Base-by-base conservation (phyloP, 176 grass and related monocot genomes). In the Lolium multiflorum region DNA sequence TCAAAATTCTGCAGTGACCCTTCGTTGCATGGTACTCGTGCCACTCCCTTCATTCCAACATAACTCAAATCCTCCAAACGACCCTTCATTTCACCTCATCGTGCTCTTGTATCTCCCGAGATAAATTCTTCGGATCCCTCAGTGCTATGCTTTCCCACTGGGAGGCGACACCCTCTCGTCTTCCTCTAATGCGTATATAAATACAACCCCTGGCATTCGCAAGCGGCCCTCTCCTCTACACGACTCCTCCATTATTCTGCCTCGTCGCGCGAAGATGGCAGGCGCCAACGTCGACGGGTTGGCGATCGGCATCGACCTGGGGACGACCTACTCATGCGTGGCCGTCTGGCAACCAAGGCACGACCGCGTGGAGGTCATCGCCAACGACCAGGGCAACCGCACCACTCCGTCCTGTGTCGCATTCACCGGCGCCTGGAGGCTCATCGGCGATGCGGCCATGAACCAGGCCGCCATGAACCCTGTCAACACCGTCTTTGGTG, bases 301-400 rank as follows among this genome's bases (percentile, higher is more conserved):
- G 80, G 95, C 95, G 22, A 98, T 98, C 61, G 95, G 95, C 62
- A 98, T 98, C 87, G 93, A 98, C 67, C 91, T 98, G 18, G 95
- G 95, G 62, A 95, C 95, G 16, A 97, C 92, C 43, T 98, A 98
- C 87, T 98, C 93, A 25, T 98, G 95, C 80, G 91, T 98, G 28
- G 94, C 91, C 37, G 94, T 97, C 20, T 98, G 95, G 95, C 95
- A n/a, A 0, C 70, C 20, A n/a, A n/a, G 3, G 70, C 70, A 73
- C 43, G 4, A 72, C 0, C 69, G 69, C 41, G 69, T 47, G 1
- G 69, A 72, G 69, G 20, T 72, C 20, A 46, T 72, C 11, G 18
- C 69, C 11, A 73, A 73, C 11, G 70, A 73, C 70, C 70, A 48
- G 70, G 70, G 70, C 11, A 73, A 73, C 70, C 70, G 43, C 43